Base-by-base conservation (phyloP, 129 eudicot species). In the Glebionis coronaria region DNA sequence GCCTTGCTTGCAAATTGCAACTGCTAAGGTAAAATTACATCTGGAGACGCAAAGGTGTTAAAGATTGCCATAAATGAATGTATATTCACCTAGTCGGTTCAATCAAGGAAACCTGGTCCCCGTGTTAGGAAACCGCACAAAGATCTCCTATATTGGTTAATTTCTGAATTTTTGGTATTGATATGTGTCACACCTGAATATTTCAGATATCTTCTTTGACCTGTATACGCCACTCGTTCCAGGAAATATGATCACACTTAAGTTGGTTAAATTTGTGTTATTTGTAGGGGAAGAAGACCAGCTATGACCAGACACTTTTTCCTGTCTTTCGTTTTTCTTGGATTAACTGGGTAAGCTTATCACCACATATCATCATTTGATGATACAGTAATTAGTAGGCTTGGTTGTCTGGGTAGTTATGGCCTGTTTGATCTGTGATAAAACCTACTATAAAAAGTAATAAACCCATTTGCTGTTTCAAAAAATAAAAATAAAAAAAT, bases 321-420 rank as follows among this genome's bases (percentile, higher is more conserved):
- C 42, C 44, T 84, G 61, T 52, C 88, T 52, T 86, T 93, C 80
- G 67, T 88, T 81, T 85, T 93, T 87, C 98, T 93, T 69, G 98
- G 98, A 45, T 78, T 93, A 57, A 88, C 95, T n/a, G 98, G 98
- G 98, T 93, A 82, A 84, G 92, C 72, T 38, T 60, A 13, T 27
- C 14, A 54, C 65, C 23, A 63, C 46, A 15, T 52, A 5, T 35
- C 10, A 0, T 9, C 42, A 35, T 35, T 35, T 10, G 8, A 35
- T 35, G 42, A 35, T 6, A 35, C 42, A 35, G 9, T 35, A 35
- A 35, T 35, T 35, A 35, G 42, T 6, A 7, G 42, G 42, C 42
- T 35, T 9, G 40, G 40, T 31, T 31, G 40, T 31, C 7, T 31
- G 40, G 40, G 40, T 31, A 31, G 7, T 31, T 31, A 31, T 5